Evolutionary conservation across 1,284 basidiomycete species (phyloP).

Genomic region (Erythrobasidium hasegawianum): DNA sequence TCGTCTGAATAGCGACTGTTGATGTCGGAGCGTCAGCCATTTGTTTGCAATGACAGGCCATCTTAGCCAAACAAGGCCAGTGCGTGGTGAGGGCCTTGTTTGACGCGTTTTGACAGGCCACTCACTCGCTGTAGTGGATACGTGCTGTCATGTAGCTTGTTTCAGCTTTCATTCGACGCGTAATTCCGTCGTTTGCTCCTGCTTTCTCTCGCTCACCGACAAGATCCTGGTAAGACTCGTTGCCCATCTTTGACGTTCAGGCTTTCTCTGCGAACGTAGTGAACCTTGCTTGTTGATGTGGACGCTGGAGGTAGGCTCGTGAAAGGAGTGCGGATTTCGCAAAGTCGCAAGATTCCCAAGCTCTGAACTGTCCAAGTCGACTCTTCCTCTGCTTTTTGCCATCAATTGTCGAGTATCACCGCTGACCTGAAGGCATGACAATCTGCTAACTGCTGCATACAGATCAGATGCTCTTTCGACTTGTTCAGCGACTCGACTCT

Average conservation of each 20-base stretch:
- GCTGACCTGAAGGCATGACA: too few relatives aligned
- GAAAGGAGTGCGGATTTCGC: too few relatives aligned
- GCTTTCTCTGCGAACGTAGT: too few relatives aligned
- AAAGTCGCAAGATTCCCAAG: too few relatives aligned
- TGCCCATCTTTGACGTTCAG: conserved; percentile 20
- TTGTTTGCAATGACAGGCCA: background rate
- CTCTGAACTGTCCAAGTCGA: too few relatives aligned
- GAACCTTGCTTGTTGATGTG: too few relatives aligned
- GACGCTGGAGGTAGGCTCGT: too few relatives aligned
- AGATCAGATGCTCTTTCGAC: too few relatives aligned
- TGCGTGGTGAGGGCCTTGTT: background rate
- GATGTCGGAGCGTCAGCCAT: background rate
- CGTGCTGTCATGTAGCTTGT: conserved; percentile 12
- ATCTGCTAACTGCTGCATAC: too few relatives aligned
- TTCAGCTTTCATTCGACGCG: background rate
- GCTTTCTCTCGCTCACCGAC: conserved; percentile 24
- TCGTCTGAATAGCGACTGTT: conserved; percentile 31
- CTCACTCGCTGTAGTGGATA: conserved; percentile 33
- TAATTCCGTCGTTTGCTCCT: background rate
- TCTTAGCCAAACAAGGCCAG: conserved; percentile 8
- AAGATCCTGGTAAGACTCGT: conserved; percentile 32
- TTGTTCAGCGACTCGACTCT: too few relatives aligned
- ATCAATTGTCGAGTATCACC: too few relatives aligned
- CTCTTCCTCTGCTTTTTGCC: too few relatives aligned
- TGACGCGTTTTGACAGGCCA: background rate